Conservation (phyloP, 805 yeast species). For the Allodekkera sacchari region DNA sequence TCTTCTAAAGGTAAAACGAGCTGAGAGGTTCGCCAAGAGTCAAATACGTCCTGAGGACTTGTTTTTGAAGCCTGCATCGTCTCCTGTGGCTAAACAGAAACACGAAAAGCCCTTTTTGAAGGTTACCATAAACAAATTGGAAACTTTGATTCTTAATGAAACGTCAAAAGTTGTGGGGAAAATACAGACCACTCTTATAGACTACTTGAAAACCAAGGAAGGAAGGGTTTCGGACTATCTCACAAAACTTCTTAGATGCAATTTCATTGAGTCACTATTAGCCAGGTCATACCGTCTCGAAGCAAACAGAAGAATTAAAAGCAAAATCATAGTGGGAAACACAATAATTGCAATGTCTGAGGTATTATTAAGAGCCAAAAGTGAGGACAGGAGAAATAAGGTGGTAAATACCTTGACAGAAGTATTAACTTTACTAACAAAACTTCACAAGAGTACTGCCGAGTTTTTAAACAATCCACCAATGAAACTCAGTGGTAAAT, state of each 20-base stretch:
- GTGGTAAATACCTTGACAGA: constrained; percentile 51
- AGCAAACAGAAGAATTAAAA: constrained; percentile 51
- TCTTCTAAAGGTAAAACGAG: no score
- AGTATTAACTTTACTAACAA: constrained; percentile 49
- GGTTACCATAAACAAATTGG: no score
- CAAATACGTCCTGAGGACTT: constrained; percentile 6
- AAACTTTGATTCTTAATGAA: no score
- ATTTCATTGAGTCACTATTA: no score
- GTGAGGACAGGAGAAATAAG: constrained; percentile 52
- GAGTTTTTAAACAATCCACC: constrained; percentile 35
- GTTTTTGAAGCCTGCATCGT: constrained; percentile 6
- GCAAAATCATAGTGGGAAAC: constrained; percentile 52
- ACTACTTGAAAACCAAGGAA: no score
- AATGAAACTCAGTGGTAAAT: constrained; percentile 12
- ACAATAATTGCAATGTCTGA: constrained; percentile 55
- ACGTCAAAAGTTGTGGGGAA: no score
- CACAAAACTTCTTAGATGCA: no score
- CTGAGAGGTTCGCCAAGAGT: no score
- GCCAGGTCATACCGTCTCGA: constrained; percentile 38
- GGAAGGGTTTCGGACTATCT: no score
- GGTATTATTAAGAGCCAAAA: constrained; percentile 49
- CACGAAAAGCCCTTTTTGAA: no score
- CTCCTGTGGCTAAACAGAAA: not conserved
- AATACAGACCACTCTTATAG: no score
- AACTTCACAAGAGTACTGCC: constrained; percentile 48